phyloP scores from a whole-genome alignment of 805 yeast genomes.

The Spathaspora sp. region DNA sequence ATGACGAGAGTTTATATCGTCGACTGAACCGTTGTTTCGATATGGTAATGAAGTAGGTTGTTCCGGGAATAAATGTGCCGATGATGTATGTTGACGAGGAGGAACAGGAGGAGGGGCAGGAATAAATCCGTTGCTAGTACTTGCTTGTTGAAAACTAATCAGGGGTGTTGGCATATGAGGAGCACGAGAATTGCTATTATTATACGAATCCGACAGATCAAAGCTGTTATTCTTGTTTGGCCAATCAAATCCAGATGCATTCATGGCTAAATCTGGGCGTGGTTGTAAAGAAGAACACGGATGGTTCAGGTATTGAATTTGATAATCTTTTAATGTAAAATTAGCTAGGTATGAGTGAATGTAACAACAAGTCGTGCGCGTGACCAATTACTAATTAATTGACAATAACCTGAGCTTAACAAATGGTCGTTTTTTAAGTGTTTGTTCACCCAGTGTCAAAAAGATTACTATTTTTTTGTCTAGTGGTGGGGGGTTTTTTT shows the following conservation, averaged over 20 bases:
- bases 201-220: neutral
- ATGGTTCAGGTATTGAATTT: neutral
- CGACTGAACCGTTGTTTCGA: constrained; percentile 11
- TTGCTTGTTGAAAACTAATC: constrained; percentile 1
- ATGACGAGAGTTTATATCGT: constrained; percentile 6
- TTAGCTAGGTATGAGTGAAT: neutral
- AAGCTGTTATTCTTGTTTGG: constrained; percentile 21
- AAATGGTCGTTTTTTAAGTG: neutral
- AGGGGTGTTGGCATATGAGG: neutral
- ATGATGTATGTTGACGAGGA: neutral
- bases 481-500: neutral
- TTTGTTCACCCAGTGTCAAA: neutral
- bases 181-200: neutral
- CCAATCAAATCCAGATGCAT: constrained; percentile 50
- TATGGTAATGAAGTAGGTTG: constrained; percentile 1
- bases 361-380: neutral
- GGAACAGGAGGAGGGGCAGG: neutral
- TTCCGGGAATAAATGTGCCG: constrained; percentile 7
- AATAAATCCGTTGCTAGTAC: neutral
- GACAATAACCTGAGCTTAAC: neutral
- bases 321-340: neutral
- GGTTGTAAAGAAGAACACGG: neutral
- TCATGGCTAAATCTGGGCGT: constrained; percentile 12
- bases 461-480: neutral
- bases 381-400: neutral